phyloP scores from a whole-genome alignment of 192 early-diverging fungal species.

The Coemansia furcata region DNA sequence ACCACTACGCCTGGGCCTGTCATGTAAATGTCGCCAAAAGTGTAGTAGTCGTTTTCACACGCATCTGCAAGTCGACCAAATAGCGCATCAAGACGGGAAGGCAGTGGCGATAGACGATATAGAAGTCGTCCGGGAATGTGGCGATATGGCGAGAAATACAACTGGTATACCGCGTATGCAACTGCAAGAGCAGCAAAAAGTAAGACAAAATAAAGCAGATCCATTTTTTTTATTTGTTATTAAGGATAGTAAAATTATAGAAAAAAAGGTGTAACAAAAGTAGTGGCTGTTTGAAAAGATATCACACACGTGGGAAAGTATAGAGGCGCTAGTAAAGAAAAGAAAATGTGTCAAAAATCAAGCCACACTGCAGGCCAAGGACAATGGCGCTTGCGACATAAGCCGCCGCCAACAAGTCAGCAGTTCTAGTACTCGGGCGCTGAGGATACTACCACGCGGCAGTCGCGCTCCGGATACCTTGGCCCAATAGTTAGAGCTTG shows the following conservation, averaged over 20 bases:
- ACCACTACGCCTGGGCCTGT: constrained; percentile 25
- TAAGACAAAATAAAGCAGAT: not conserved
- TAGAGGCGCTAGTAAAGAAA: not conserved
- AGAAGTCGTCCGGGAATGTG: not conserved
- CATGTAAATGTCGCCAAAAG: constrained; percentile 37
- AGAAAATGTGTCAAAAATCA: too few species aligned
- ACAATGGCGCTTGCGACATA: too few species aligned
- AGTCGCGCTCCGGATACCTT: too few species aligned
- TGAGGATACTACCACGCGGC: too few species aligned
- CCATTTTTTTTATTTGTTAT: not conserved
- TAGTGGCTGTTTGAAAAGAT: not conserved
- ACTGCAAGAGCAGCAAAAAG: not conserved
- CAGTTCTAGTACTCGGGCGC: too few species aligned
- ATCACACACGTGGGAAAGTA: not conserved
- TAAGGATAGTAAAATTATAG: not conserved
- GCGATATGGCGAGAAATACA: not conserved
- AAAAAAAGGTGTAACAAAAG: not conserved
- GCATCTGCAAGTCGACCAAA: constrained; percentile 13
- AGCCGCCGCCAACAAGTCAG: too few species aligned
- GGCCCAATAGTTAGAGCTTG: too few species aligned
- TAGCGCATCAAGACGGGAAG: constrained; percentile 1
- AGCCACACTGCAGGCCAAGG: too few species aligned
- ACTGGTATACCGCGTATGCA: not conserved
- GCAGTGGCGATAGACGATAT: not conserved
- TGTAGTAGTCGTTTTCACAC: constrained; percentile 17